Evolutionary conservation across 208 protist genomes (phyloP).

Genomic region (Crithidia bombi): DNA sequence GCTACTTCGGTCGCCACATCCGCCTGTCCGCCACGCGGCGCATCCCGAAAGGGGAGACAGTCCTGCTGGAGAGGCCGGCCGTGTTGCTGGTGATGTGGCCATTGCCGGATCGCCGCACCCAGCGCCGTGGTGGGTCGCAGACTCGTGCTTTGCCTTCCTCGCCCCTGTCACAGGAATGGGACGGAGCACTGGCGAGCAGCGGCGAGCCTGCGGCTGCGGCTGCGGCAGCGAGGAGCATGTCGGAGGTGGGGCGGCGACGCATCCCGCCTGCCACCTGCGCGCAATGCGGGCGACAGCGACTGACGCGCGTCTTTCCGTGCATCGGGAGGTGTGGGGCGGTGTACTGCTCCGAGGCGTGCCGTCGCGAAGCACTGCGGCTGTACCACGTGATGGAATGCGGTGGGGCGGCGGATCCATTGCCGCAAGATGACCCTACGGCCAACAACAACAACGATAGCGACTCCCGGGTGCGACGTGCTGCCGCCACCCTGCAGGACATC

Average conservation of each 20-base stretch:
- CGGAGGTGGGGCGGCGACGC: not conserved
- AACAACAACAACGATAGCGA: conserved; percentile 7
- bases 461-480: conserved; percentile 19
- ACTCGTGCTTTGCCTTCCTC: no score
- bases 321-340: conserved; percentile 37
- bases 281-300: conserved; percentile 23
- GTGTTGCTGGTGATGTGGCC: conserved; percentile 30
- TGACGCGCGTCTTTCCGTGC: conserved; percentile 9
- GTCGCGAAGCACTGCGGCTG: conserved; percentile 33
- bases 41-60: conserved; percentile 20
- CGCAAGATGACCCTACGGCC: not conserved
- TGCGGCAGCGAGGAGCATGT: not conserved
- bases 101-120: conserved; percentile 2
- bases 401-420: not conserved
- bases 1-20: conserved; percentile 38
- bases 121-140: not conserved
- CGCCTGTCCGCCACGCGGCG: conserved; percentile 36
- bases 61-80: conserved; percentile 32
- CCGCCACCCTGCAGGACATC: conserved; percentile 18
- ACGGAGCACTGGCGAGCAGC: not conserved
- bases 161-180: not conserved
- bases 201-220: not conserved
- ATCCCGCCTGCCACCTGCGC: conserved; percentile 3
- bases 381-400: conserved; percentile 55
- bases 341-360: conserved; percentile 52